Base-by-base conservation (phyloP, 106 monocot genomes). In the Dioscorea zingiberensis region DNA sequence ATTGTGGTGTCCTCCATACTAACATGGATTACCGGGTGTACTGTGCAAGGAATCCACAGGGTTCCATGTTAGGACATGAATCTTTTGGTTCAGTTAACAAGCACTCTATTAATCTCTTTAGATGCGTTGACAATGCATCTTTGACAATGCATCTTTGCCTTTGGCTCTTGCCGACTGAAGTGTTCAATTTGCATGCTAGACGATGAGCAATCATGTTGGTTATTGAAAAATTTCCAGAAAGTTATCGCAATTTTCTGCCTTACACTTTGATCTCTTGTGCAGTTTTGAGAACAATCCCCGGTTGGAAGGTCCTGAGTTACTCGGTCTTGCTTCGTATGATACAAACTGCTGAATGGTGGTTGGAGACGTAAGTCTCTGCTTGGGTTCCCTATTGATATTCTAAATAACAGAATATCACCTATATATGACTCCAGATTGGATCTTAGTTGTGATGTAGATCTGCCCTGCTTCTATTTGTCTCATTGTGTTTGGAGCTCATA, bases 251-350 rank as follows among this genome's bases (percentile, higher is more conserved):
- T 51, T 51, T 51, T 18, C 14, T 18, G 12, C 4, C 18, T 51
- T 15, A 18, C 5, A 19, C 3, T 18, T 51, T 51, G 1, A 16
- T 19, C 51, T 27, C 27, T 59, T 22, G 16, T 28, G 66, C 54
- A 81, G 81, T 72, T 81, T 81, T 26, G 81, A 81, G 68, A 76
- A 81, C 48, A 81, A 81, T 27, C 81, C 81, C n/a, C 81, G 76
- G 9, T 46, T 81, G 44, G 76, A 81, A 71, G 81, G 81, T 18
- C 81, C 81, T 9, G 76, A 81, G 68, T 28, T 81, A 44, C 76
- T 68, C 57, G 81, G 81, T 30, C 58, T 81, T 38, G 81, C 72
- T 44, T 11, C 30, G 1, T 81, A 81, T 44, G 81, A 72, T 63
- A 76, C 68, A 0, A 71, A 81, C 53, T 81, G 81, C 76, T 81